Evolutionary conservation across 331 rosid genomes (phyloP), one percentile per base, ranked within the genome.

Genomic region (Quercus tomentella): DNA sequence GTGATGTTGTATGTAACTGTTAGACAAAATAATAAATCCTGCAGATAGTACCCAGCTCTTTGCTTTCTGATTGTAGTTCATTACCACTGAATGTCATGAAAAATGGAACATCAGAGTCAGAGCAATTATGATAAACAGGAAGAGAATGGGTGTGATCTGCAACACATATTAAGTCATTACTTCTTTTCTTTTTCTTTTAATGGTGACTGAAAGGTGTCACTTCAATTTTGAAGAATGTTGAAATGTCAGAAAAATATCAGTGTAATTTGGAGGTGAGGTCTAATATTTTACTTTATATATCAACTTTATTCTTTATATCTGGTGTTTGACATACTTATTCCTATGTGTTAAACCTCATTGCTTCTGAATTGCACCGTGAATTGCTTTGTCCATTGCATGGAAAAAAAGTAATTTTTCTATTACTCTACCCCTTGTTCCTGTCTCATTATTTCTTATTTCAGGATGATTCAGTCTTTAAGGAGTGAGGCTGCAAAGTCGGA

Each of bases 401-500:
- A 4, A 60, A 60, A 60, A 11, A 25, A 4, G 25, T 25, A 12
- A 23, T 10, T 65, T 30, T 30, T 18, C 45, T 30, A 17, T 65
- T 31, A 65, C 43, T 30, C 45, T 11, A 65, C 5, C n/a, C 70
- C 5, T 62, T 26, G 45, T 16, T 37, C n/a, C 51, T 76, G 28
- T 83, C 70, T 68, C 45, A 67, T 76, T 82, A 54, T 80, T 54
- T 56, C 43, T 33, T 65, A 61, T 28, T 83, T 86, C 91, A 96
- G 98, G 86, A 84, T 96, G 98, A 86, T 93, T 87, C 90, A 80
- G 77, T 83, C 94, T 77, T 76, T 96, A 82, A 88, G 83, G 79
- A 96, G 79, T 57, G 97, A 96, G 82, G 99, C 99, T 61, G 72
- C 85, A 20, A 96, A 88, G 86, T 93, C 97, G 4, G 97, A 96